Evolutionary conservation across 345 rosid genomes (phyloP), one percentile per base, ranked within the genome.

Genomic region (Murraya koenigii): DNA sequence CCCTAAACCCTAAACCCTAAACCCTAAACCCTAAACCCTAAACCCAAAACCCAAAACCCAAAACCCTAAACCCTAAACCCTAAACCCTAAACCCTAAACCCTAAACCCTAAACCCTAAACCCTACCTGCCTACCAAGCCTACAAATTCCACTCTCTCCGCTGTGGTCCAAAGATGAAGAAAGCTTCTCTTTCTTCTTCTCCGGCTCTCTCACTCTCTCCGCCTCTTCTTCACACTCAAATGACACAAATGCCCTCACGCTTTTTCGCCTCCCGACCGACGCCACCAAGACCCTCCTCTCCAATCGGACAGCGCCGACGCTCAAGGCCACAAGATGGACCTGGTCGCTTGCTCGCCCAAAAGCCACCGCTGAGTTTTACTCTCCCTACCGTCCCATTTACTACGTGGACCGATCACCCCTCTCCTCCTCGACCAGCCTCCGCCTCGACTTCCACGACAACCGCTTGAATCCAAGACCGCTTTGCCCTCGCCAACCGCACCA

Each of bases 391-490:
- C 93, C 0, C 86, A 85, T 30, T 89, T 88, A 22, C 94, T 93
- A 52, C 90, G 98, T 0, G 98, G 98, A 14, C 92, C 98, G n/a
- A 76, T 95, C 17, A 56, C 75, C 72, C 80, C 95, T 11, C 90
- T 95, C 19, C 72, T 84, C 58, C 92, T 95, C 33, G 85, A 89
- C 86, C 94, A 90, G 78, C n/a, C 98, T 95, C 44, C 98, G 97
- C 44, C 90, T 95, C 7, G 94, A 95, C 81, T 94, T 95, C 86
- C 96, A 93, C 30, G 87, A 87, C 68, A 95, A 95, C 86, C 90
- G 96, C 80, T 88, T 95, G 44, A 95, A 93, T n/a, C n/a, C 83
- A 94, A 92, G 80, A 83, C 92, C 54, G 47, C 92, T 75, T 81
- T 30, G 23, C 98, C 0, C 86, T 93, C 69, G 47, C 85, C 35